Conservation (phyloP, 2,329 filamentous ascomycete species). For the Microdochium bolleyi region DNA sequence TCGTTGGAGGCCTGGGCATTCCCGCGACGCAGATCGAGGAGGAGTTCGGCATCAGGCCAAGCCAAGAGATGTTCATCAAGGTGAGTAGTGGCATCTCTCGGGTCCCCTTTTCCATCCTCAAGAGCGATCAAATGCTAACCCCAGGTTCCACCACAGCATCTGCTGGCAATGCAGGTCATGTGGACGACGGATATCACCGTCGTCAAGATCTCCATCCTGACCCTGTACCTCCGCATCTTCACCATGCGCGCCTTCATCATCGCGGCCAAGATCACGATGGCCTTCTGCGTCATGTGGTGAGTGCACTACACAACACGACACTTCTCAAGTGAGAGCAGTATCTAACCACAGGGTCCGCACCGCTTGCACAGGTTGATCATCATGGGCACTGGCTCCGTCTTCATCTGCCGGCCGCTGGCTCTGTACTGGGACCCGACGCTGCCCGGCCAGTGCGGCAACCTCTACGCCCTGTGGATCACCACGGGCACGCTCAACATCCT, state of each 20-base stretch:
- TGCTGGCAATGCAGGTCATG: slow-evolving; percentile 17
- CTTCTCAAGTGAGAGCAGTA: too few species aligned
- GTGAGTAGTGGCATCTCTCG: too few species aligned
- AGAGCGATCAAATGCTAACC: too few species aligned
- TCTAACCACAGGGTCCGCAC: too few species aligned
- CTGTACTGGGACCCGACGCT: slow-evolving; percentile 24
- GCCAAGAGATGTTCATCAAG: slow-evolving; percentile 8
- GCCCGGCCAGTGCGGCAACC: slow-evolving; percentile 21
- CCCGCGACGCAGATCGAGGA: slow-evolving; percentile 10
- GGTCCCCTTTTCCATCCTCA: too few species aligned
- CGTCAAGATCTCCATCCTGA: slow-evolving; percentile 20
- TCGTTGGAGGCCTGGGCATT: slow-evolving; percentile 11
- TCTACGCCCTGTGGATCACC: slow-evolving; percentile 16
- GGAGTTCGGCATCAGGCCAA: slow-evolving; percentile 8
- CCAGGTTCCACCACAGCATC: slow-evolving; percentile 10
- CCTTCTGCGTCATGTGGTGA: slow-evolving; percentile 14
- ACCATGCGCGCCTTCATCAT: slow-evolving; percentile 13
- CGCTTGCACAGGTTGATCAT: slow-evolving; percentile 14
- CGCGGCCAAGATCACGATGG: slow-evolving; percentile 12
- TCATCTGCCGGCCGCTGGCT: slow-evolving; percentile 27
- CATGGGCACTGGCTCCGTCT: slow-evolving; percentile 9
- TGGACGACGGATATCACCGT: slow-evolving; percentile 20
- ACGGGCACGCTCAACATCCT: slow-evolving; percentile 22
- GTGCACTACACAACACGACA: too few species aligned
- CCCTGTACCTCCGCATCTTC: slow-evolving; percentile 19